A percentile compares a stretch with the other conserved stretches of the same genome.
phyloP scores from a whole-genome alignment of 768 basidiomycete genomes.

The Gautieria morchelliformis region DNA sequence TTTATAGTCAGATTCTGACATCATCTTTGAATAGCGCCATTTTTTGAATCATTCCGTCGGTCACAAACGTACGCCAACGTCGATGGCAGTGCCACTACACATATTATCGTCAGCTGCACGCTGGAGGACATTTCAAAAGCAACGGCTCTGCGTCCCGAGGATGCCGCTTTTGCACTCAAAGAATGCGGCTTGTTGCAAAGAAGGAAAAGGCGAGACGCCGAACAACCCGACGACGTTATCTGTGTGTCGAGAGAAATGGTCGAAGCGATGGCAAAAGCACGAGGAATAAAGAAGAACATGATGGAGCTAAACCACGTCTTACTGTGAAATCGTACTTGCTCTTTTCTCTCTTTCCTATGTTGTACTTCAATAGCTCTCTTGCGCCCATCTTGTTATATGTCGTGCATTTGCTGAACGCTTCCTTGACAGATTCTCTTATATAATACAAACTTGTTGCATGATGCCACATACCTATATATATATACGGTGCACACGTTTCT shows the following conservation, averaged over 20 bases:
- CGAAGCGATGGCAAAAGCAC: conserved; percentile 53
- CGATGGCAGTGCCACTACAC: conserved; percentile 63
- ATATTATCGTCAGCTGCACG: conserved; percentile 59
- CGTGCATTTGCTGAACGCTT: not conserved
- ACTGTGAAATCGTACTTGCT: conserved; percentile 12
- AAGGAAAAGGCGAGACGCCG: conserved; percentile 20
- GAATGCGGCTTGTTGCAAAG: conserved; percentile 70
- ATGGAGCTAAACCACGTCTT: conserved; percentile 23
- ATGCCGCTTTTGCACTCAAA: conserved; percentile 80
- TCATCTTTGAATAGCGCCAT: conserved; percentile 9
- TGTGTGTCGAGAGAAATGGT: conserved; percentile 58
- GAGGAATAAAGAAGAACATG: conserved; percentile 49
- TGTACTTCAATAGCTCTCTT: not conserved
- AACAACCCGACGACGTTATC: conserved; percentile 26
- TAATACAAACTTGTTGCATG: not conserved
- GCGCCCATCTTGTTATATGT: not conserved
- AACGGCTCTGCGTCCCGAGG: conserved; percentile 75
- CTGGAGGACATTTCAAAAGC: conserved; percentile 71
- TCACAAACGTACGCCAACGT: conserved; percentile 48
- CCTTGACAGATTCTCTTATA: not conserved
- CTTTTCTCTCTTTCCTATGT: not conserved
- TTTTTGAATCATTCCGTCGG: conserved; percentile 43
- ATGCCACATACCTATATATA: too few relatives aligned
- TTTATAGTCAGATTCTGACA: not conserved
- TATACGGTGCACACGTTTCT: too few relatives aligned